A percentile compares a stretch with the other conserved stretches of the same genome.
Evolutionary conservation across 768 basidiomycete genomes (phyloP).

Genomic region (Boletus insuetus): DNA sequence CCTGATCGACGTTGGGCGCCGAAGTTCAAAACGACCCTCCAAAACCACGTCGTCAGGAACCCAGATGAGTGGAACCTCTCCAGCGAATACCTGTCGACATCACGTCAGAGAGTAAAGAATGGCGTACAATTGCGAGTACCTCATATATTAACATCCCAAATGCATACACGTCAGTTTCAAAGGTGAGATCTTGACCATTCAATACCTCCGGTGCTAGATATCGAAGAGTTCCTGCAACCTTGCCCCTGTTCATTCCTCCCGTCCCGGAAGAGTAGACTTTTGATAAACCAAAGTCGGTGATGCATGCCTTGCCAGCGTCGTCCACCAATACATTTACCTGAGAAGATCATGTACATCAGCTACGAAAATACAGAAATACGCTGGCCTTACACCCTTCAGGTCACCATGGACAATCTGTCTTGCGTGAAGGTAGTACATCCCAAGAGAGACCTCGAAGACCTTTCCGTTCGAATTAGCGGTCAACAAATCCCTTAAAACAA

Average conservation of each 20-base stretch:
- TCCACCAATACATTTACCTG: conserved; percentile 35
- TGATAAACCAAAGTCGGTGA: conserved; percentile 36
- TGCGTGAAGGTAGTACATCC: conserved; percentile 16
- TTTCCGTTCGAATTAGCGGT: not conserved
- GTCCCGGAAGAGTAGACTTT: conserved; percentile 19
- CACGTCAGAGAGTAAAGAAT: not conserved
- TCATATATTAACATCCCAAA: conserved; percentile 33
- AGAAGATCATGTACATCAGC: not conserved
- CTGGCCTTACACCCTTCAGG: conserved; percentile 24
- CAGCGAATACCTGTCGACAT: conserved; percentile 7
- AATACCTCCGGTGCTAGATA: conserved; percentile 33
- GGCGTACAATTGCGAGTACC: conserved; percentile 5
- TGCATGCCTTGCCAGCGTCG: conserved; percentile 28
- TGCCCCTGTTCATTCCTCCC: conserved; percentile 15
- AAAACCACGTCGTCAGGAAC: not conserved
- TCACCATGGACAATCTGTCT: conserved; percentile 27
- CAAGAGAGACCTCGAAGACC: conserved; percentile 13
- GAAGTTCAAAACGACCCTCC: not conserved
- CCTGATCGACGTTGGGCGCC: not conserved
- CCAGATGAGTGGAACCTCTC: conserved; percentile 4
- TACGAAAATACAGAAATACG: not conserved
- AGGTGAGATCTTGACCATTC: conserved; percentile 7
- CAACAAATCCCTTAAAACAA: not conserved
- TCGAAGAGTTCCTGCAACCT: conserved; percentile 25
- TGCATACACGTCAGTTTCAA: conserved; percentile 29